Evolutionary conservation across 129 eudicot genomes (phyloP), one percentile per base, ranked within the genome.

Genomic region (Flaveria linearis): DNA sequence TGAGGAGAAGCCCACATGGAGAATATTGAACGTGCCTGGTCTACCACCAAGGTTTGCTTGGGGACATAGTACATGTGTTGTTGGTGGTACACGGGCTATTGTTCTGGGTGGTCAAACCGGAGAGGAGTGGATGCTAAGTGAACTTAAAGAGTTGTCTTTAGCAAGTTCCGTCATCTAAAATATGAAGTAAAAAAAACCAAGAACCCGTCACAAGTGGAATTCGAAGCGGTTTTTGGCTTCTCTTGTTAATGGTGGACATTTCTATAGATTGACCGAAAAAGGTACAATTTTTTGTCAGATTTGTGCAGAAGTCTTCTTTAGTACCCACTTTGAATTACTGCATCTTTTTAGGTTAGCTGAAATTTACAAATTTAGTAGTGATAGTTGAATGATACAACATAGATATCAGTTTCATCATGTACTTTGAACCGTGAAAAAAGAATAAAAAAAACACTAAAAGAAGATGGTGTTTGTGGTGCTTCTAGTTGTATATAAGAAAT

Each of bases 1-100:
- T 2, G 89, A 83, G 65, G 88, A 84, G 76, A 90, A 85, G 41
- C 88, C 90, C 53, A 87, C 88, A 41, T 89, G 82, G 92, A 84
- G 88, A 57, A 72, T 84, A 56, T 60, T 84, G 49, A 81, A 80
- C 22, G 88, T 81, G 28, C 83, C 85, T 0, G 88, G 85, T 11
- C 81, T 81, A 30, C 88, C 88, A 18, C 88, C 88, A 15, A 81
- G 85, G 60, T 85, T 77, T 69, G 88, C 88, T 8, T 85, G 88
- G 88, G 88, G 88, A 42, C 88, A 85, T 72, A 77, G 88, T 47
- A 85, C 88, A 2, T 85, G 88, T 74, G 81, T 85, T 73, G 85
- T 85, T 50, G 88, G 88, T 30, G 88, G 85, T 58, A 81, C 88
- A 50, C 82, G 88, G 70, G 88, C 85, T 16, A 81, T 85, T 1